Percentiles rank a stretch among this genome's conserved stretches.
Conservation (phyloP, 2,329 filamentous ascomycete genomes). For the Fusarium temperatum region DNA sequence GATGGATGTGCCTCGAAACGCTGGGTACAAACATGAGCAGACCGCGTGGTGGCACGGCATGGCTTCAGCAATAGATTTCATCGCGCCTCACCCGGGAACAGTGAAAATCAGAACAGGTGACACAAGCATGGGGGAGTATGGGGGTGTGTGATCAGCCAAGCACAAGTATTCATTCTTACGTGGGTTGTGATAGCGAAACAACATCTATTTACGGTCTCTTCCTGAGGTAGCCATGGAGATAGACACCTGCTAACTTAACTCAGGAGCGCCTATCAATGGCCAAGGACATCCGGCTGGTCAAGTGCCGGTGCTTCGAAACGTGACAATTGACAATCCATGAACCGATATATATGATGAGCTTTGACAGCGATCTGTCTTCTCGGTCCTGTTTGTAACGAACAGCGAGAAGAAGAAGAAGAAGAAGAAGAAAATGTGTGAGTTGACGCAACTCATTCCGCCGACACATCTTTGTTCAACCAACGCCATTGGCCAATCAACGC, state of each 20-base stretch:
- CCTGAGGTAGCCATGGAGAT: not conserved
- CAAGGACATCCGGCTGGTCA: not conserved
- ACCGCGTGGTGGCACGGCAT: slow-evolving; percentile 21
- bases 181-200: slow-evolving; percentile 31
- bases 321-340: not conserved
- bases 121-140: slow-evolving; percentile 15
- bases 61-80: slow-evolving; percentile 19
- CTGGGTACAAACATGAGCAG: slow-evolving; percentile 3
- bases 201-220: slow-evolving; percentile 12
- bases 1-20: slow-evolving; percentile 18
- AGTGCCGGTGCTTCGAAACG: slow-evolving; percentile 14
- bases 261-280: slow-evolving; percentile 11
- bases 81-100: slow-evolving; percentile 41
- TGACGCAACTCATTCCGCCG: slow-evolving; percentile 38
- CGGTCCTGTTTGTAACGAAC: slow-evolving; percentile 39
- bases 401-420: slow-evolving; percentile 8
- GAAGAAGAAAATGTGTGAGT: not conserved
- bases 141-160: slow-evolving; percentile 28
- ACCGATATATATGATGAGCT: not conserved
- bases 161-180: slow-evolving; percentile 28
- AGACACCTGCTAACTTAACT: not conserved
- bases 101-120: slow-evolving; percentile 28
- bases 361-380: slow-evolving; percentile 13
- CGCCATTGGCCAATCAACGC: slow-evolving; percentile 47
- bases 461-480: slow-evolving; percentile 33